Evolutionary conservation across 2,329 filamentous ascomycete species (phyloP), one percentile per base, ranked within the genome.

Genomic region (Nemania abortiva): DNA sequence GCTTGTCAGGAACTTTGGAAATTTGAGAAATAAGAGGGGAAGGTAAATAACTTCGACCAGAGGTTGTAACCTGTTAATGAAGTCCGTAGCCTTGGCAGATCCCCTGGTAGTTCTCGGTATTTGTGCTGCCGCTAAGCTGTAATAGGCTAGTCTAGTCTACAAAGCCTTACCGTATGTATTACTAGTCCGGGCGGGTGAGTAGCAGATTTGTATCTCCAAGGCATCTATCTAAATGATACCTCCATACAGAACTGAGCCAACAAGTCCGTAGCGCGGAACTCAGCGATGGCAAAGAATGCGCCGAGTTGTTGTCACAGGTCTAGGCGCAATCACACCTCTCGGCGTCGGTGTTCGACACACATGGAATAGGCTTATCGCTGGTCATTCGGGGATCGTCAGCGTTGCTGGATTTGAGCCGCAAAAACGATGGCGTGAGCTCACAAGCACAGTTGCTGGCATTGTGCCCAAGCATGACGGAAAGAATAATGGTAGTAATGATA

Each of bases 391-490:
- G 72, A 89, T 99, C 75, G 86, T 90, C 66, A 95, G 92, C 74
- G 87, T 96, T 61, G 87, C 86, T 66, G 80, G 88, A 66, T 85
- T 88, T 61, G 88, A 85, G 69, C 90, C 82, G 70, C 84, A 70
- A 80, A 84, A 77, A 31, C 79, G 80, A 72, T 97, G 95, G 86
- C 85, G 84, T 9, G 88, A 90, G 52, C 84, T 98, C 50, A 94
- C 95, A 13, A 96, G 93, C 79, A 93, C 91, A 63, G 90, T 98
- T 60, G 95, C 95, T 52, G 96, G 92, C 1, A 78, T 96, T 20
- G 92, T 99, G 0, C 94, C 95, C 1, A 79, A 81, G 53, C 29
- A 59, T 20, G 6, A 11, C 34, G 22, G 39, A 50, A 58, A 61
- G 2, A 52, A 29, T 6, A 37, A 27, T 0, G 74, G 71, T 24